A percentile compares a stretch with the other conserved stretches of the same genome.
phyloP scores from a whole-genome alignment of 768 basidiomycete species.

The Hypsizygus marmoreus region DNA sequence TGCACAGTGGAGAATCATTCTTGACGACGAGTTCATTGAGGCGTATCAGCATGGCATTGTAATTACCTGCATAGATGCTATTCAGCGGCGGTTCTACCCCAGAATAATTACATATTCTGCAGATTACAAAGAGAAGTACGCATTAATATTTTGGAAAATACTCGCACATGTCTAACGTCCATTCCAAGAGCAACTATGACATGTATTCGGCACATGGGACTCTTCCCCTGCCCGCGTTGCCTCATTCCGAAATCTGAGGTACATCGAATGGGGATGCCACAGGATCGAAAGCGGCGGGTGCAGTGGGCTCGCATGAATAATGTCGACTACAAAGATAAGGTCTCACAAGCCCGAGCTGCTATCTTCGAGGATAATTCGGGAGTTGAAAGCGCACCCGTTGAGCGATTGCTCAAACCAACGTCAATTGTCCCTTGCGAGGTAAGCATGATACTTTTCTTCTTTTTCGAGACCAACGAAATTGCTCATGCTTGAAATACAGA shows the following conservation, averaged over 20 bases:
- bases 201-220: conserved; percentile 27
- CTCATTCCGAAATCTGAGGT: conserved; percentile 22
- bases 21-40: conserved; percentile 17
- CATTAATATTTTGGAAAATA: neutral
- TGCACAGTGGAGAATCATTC: neutral
- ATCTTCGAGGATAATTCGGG: conserved; percentile 5
- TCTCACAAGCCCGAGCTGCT: neutral
- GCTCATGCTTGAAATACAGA: no score
- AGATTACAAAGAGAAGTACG: conserved; percentile 40
- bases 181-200: conserved; percentile 31
- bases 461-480: no score
- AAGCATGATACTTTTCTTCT: neutral
- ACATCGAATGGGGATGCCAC: conserved; percentile 23
- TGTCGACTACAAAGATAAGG: neutral
- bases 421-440: conserved; percentile 17
- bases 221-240: conserved; percentile 38
- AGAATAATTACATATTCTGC: conserved; percentile 34
- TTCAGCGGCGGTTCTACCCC: conserved; percentile 17
- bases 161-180: neutral
- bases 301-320: neutral
- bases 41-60: conserved; percentile 22
- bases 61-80: conserved; percentile 1
- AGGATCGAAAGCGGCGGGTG: conserved; percentile 1
- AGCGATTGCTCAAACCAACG: conserved; percentile 5
- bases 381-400: conserved; percentile 12